Conservation (phyloP, 2,329 filamentous ascomycete genomes). For the Xylaria sp. region DNA sequence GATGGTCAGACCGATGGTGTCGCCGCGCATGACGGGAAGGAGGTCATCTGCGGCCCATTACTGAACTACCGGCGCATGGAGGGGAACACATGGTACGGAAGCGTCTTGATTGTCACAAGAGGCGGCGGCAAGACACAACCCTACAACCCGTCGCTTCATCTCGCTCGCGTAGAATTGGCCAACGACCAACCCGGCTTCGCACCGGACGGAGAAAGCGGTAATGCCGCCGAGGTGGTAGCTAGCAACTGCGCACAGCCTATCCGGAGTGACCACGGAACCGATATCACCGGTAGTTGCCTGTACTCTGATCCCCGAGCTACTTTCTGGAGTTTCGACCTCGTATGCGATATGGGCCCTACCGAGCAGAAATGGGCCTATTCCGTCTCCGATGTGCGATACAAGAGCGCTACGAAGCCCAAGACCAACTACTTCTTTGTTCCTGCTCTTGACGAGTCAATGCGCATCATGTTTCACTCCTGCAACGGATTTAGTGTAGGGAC, state of each 20-base stretch:
- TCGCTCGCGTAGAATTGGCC: conserved; percentile 50
- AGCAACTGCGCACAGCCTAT: conserved; percentile 50
- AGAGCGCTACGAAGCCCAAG: conserved; percentile 59
- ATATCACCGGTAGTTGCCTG: conserved; percentile 63
- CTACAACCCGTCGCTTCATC: conserved; percentile 62
- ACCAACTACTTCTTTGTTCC: conserved; percentile 84
- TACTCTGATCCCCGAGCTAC: conserved; percentile 73
- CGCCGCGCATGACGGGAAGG: conserved; percentile 52
- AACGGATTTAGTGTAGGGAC: conserved; percentile 92
- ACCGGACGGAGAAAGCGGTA: conserved; percentile 41
- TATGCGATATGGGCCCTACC: conserved; percentile 71
- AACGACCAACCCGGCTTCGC: conserved; percentile 36
- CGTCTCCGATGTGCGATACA: conserved; percentile 69
- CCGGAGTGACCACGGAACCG: conserved; percentile 41
- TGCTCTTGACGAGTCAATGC: conserved; percentile 84
- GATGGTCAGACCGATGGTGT: conserved; percentile 37
- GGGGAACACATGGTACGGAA: conserved; percentile 76
- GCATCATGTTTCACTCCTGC: conserved; percentile 98
- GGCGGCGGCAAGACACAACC: conserved; percentile 68
- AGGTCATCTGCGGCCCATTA: conserved; percentile 74
- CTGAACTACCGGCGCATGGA: conserved; percentile 81
- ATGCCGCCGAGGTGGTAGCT: conserved; percentile 36
- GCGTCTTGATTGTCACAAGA: conserved; percentile 80
- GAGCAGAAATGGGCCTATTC: conserved; percentile 83
- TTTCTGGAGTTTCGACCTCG: conserved; percentile 91